Conservation (phyloP, 2,329 filamentous ascomycete species). For the Aspergillus costaricaensis region DNA sequence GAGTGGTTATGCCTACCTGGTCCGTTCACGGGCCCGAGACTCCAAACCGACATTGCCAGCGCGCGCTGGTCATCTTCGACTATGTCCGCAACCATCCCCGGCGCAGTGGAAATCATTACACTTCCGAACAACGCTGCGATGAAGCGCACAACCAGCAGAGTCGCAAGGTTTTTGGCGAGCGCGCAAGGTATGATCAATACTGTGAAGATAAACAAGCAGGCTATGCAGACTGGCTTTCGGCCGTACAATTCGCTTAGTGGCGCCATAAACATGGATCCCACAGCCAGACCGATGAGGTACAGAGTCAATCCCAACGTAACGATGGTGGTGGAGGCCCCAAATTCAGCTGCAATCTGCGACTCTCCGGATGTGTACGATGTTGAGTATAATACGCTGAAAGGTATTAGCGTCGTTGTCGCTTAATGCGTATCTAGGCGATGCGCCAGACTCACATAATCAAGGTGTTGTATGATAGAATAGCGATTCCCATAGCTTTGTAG, state of each 20-base stretch:
- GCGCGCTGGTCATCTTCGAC: slow-evolving; percentile 78
- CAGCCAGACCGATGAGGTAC: slow-evolving; percentile 73
- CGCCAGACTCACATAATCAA: slow-evolving; percentile 50
- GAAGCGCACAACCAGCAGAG: slow-evolving; percentile 72
- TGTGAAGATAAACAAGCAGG: slow-evolving; percentile 65
- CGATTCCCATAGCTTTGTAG: slow-evolving; percentile 58
- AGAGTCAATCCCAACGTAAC: slow-evolving; percentile 75
- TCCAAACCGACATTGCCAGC: slow-evolving; percentile 80
- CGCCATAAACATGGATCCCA: slow-evolving; percentile 71
- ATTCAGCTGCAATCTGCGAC: slow-evolving; percentile 68
- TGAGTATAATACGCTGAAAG: slow-evolving; percentile 64
- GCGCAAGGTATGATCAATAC: slow-evolving; percentile 72
- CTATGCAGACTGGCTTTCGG: slow-evolving; percentile 62
- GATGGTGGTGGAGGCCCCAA: slow-evolving; percentile 59
- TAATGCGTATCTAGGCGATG: background rate
- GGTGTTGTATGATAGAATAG: slow-evolving; percentile 60
- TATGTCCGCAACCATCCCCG: slow-evolving; percentile 81
- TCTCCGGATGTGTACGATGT: slow-evolving; percentile 77
- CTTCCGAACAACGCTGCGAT: slow-evolving; percentile 73
- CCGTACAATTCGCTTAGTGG: slow-evolving; percentile 60
- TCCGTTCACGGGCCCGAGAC: slow-evolving; percentile 81
- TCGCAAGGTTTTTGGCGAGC: slow-evolving; percentile 65
- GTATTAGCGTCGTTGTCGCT: background rate
- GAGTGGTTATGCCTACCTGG: slow-evolving; percentile 42
- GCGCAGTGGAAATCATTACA: slow-evolving; percentile 80